These are phyloP conservation scores for Lasiosphaeria ovina DNA, from an alignment of 495 filamentous ascomycete genomes.

Conservation along the genomic window DNA sequence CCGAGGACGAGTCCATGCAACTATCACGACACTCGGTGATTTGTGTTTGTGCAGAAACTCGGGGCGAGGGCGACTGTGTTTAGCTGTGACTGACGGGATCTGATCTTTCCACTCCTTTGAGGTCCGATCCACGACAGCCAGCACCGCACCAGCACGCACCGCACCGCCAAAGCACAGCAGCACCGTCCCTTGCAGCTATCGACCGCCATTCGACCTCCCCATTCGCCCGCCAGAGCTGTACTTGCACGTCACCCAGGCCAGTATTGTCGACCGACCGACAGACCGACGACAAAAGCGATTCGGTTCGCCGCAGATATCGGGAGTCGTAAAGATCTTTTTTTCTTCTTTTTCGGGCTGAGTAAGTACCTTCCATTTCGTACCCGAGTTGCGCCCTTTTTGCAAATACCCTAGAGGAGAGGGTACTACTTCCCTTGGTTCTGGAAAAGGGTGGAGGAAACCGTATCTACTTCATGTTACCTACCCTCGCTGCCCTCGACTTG, in stretches of 20 bases:
- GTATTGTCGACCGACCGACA: not conserved
- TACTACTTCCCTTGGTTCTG: too few species aligned
- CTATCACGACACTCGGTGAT: not conserved
- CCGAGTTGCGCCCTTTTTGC: not conserved
- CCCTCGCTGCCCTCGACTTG: too few species aligned
- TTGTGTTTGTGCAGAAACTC: not conserved
- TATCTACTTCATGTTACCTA: too few species aligned
- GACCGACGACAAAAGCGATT: not conserved
- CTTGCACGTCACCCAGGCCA: not conserved
- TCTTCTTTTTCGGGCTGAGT: not conserved
- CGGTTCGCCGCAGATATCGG: not conserved
- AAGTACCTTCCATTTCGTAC: not conserved
- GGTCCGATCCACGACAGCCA: not conserved
- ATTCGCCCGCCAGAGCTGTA: not conserved
- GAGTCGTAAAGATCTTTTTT: not conserved
- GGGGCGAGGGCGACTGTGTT: not conserved
- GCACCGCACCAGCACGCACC: not conserved
- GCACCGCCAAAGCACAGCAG: not conserved
- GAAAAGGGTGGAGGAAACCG: too few species aligned
- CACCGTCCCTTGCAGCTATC: not conserved
- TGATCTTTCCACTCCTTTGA: conserved; percentile 2
- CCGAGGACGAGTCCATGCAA: not conserved
- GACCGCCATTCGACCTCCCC: not conserved
- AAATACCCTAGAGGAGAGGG: not conserved
- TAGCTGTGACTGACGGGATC: not conserved